Evolutionary conservation across 164 flowering plant species (phyloP).

Genomic region (Aristolochia californica): DNA sequence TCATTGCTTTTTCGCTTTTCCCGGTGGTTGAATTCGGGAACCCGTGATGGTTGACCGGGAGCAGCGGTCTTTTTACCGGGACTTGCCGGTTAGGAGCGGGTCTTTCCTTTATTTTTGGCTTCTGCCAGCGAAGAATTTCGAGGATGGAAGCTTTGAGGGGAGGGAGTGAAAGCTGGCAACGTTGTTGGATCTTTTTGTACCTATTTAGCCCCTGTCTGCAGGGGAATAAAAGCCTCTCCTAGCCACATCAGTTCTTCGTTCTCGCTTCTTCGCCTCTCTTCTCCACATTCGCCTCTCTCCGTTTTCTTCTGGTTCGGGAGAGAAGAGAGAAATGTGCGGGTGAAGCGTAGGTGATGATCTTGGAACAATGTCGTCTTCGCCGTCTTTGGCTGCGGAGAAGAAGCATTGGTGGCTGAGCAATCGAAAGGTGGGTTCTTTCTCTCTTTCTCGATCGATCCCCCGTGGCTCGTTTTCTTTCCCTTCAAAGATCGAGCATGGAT

Average conservation of each 20-base stretch:
- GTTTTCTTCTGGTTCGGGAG: constrained; percentile 2
- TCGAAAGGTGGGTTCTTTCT: constrained; percentile 41
- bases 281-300: constrained; percentile 2
- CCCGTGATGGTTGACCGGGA: too few species aligned
- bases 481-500: not conserved
- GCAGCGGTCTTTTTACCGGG: too few species aligned
- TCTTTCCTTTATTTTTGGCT: not conserved
- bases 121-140: not conserved
- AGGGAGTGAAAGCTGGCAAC: constrained; percentile 1
- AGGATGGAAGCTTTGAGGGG: not conserved
- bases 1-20: too few species aligned
- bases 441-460: not conserved
- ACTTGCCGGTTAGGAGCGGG: not conserved
- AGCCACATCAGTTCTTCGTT: not conserved
- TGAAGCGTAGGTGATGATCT: constrained; percentile 6
- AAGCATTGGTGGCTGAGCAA: constrained; percentile 93
- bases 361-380: constrained; percentile 36
- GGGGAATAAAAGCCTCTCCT: not conserved
- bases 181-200: not conserved
- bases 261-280: not conserved
- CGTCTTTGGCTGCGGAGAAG: constrained; percentile 44
- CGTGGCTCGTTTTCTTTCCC: not conserved
- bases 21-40: too few species aligned
- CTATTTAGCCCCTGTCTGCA: not conserved
- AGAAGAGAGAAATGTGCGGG: not conserved